Conservation (phyloP, 192 early-diverging fungal species). For the Backusella liffmaniae region DNA sequence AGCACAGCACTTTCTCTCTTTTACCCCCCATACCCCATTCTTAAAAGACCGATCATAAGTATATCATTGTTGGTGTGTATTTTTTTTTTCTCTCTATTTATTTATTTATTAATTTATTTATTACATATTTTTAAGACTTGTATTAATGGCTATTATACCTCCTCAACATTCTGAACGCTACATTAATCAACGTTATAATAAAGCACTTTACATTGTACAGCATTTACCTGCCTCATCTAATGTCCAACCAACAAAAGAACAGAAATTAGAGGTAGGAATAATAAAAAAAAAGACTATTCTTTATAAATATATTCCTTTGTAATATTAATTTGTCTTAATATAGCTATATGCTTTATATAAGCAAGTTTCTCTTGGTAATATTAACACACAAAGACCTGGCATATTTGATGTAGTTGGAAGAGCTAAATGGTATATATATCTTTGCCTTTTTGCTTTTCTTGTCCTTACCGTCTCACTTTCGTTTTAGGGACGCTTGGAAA, state of each 20-base stretch:
- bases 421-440: slow-evolving; percentile 39
- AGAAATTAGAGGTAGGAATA: slow-evolving; percentile 32
- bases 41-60: neutral
- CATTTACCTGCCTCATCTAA: slow-evolving; percentile 36
- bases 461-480: neutral
- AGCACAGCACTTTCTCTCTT: neutral
- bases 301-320: neutral
- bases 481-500: slow-evolving; percentile 42
- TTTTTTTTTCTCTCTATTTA: neutral
- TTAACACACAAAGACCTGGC: slow-evolving; percentile 38
- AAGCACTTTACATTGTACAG: slow-evolving; percentile 36
- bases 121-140: neutral
- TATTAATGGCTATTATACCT: slow-evolving; percentile 3
- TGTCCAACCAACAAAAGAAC: slow-evolving; percentile 41
- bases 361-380: slow-evolving; percentile 44
- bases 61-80: neutral
- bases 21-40: neutral
- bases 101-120: neutral
- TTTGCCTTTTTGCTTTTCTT: neutral
- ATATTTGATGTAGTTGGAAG: slow-evolving; percentile 50
- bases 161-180: slow-evolving; percentile 29
- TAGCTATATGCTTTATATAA: slow-evolving; percentile 53
- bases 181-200: slow-evolving; percentile 33
- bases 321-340: neutral
- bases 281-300: neutral